Evolutionary conservation across 495 filamentous ascomycete genomes (phyloP).

Genomic region (Letharia lupina): DNA sequence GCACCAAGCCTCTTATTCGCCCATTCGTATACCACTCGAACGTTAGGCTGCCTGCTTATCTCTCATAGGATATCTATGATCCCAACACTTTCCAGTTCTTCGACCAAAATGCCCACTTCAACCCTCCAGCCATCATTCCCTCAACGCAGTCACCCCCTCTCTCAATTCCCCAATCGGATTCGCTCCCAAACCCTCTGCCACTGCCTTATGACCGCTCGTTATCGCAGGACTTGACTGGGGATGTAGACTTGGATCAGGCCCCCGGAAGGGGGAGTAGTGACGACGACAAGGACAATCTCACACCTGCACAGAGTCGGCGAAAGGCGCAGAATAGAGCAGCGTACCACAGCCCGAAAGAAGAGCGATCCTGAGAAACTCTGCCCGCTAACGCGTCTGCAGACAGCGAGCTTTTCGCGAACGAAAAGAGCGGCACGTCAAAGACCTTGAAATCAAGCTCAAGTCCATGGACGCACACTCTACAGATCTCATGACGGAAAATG

Average conservation of each 20-base stretch:
- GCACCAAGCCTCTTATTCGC: neutral
- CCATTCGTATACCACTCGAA: too few species aligned
- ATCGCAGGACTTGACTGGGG: slow-evolving; percentile 21
- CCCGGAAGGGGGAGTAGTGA: slow-evolving; percentile 39
- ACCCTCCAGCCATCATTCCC: slow-evolving; percentile 30
- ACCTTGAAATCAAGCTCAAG: slow-evolving; percentile 80
- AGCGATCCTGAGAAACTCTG: neutral
- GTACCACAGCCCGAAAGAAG: slow-evolving; percentile 46
- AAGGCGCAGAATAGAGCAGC: slow-evolving; percentile 96
- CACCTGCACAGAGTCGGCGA: slow-evolving; percentile 72
- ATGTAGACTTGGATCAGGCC: slow-evolving; percentile 31
- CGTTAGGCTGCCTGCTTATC: neutral
- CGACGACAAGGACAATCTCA: slow-evolving; percentile 61
- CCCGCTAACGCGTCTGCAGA: slow-evolving; percentile 38
- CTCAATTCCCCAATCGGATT: slow-evolving; percentile 30
- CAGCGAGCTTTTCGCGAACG: slow-evolving; percentile 96
- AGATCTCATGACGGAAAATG: slow-evolving; percentile 61
- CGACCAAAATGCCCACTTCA: slow-evolving; percentile 33
- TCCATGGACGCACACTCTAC: slow-evolving; percentile 54
- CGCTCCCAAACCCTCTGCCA: slow-evolving; percentile 31
- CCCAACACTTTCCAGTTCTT: slow-evolving; percentile 32
- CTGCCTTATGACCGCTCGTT: slow-evolving; percentile 25
- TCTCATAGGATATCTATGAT: slow-evolving; percentile 21
- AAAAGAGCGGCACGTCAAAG: slow-evolving; percentile 88
- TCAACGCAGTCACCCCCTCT: slow-evolving; percentile 41